Percentiles rank a stretch among this genome's conserved stretches.
Conservation (phyloP, 768 basidiomycete species). For the Psilocybe tampanensis region DNA sequence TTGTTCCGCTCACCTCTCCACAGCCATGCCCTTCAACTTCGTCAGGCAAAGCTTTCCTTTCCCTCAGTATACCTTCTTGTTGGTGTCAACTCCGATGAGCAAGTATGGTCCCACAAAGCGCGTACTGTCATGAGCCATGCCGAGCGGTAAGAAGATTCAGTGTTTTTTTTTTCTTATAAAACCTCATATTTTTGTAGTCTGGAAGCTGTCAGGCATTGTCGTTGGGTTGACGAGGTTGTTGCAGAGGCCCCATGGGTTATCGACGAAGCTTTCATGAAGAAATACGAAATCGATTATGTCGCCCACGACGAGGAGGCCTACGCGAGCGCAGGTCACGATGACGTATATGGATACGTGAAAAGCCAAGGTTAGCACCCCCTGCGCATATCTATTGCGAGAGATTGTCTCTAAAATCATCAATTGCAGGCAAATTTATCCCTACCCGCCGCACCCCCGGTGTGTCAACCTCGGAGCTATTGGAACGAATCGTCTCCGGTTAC, state of each 20-base stretch:
- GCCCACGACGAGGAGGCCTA: constrained; percentile 97
- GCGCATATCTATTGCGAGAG: not conserved
- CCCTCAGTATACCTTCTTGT: constrained; percentile 87
- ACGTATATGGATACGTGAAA: constrained; percentile 87
- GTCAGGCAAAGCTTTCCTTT: constrained; percentile 96
- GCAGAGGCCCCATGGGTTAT: constrained; percentile 92
- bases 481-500: constrained; percentile 89
- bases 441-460: constrained; percentile 94
- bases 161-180: not conserved
- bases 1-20: not conserved
- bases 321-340: constrained; percentile 72
- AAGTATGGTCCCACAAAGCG: constrained; percentile 78
- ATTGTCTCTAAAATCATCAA: not conserved
- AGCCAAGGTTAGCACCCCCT: constrained; percentile 58
- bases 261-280: constrained; percentile 77
- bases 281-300: constrained; percentile 92
- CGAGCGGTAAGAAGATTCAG: constrained; percentile 62
- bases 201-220: constrained; percentile 92
- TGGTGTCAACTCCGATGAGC: constrained; percentile 91
- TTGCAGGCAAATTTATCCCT: constrained; percentile 88
- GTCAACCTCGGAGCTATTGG: constrained; percentile 91
- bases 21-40: constrained; percentile 92
- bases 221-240: constrained; percentile 95
- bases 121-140: constrained; percentile 85
- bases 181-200: constrained; percentile 44